A percentile compares a stretch with the other conserved stretches of the same genome.
These are phyloP conservation scores for Neurospora sp. DNA, from an alignment of 495 filamentous ascomycete genomes.

Conservation along the genomic window DNA sequence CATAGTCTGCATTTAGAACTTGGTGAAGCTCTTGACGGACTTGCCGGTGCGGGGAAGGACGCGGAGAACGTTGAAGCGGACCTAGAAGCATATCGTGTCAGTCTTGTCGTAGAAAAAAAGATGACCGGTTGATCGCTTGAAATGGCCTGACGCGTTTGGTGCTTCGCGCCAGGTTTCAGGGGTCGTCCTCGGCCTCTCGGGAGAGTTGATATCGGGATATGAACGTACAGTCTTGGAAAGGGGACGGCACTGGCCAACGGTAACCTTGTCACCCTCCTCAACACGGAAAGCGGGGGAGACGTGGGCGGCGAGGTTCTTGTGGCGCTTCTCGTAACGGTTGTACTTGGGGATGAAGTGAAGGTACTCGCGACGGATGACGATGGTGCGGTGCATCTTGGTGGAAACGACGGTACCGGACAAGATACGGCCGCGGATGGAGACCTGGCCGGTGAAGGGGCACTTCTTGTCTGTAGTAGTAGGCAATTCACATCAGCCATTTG, in stretches of 20 bases:
- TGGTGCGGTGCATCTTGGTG: slow-evolving; percentile 99
- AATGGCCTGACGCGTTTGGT: background rate
- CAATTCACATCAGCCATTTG: background rate
- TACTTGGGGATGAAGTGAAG: slow-evolving; percentile 99
- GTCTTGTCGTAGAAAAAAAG: background rate
- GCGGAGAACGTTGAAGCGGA: slow-evolving; percentile 98
- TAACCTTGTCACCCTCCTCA: slow-evolving; percentile 97
- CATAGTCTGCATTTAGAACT: slow-evolving; percentile 60
- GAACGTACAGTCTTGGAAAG: slow-evolving; percentile 92
- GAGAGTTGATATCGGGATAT: background rate
- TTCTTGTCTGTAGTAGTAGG: slow-evolving; percentile 75
- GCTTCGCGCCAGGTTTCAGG: background rate
- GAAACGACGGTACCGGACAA: slow-evolving; percentile 96
- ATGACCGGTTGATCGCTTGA: background rate
- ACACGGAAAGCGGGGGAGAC: slow-evolving; percentile 99
- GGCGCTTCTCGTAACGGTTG: slow-evolving; percentile 97
- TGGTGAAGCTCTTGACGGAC: slow-evolving; percentile 91
- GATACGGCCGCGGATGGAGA: slow-evolving; percentile 99
- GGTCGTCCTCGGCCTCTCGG: background rate
- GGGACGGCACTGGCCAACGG: slow-evolving; percentile 97
- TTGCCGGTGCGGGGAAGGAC: slow-evolving; percentile 95
- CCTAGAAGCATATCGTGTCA: slow-evolving; percentile 38
- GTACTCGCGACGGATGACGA: slow-evolving; percentile 99
- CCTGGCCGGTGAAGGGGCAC: slow-evolving; percentile 96
- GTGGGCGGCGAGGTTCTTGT: slow-evolving; percentile 99